Conservation (phyloP, 345 rosid genomes). For the Populus simonii region DNA sequence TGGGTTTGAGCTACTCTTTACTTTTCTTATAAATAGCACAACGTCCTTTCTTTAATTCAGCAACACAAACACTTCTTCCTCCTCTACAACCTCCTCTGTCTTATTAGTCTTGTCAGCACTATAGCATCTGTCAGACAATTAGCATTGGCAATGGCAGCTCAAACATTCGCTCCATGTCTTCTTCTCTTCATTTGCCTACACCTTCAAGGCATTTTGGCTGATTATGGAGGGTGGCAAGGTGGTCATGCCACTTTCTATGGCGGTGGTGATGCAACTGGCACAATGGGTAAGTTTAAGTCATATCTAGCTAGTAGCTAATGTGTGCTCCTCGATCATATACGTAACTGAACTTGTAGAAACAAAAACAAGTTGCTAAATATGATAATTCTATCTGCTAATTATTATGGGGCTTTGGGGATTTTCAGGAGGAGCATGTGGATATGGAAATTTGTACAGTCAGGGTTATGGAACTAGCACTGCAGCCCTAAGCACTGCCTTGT, state of each 20-base stretch:
- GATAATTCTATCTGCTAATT: too few species aligned
- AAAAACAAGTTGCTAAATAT: too few species aligned
- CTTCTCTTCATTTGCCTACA: constrained; percentile 12
- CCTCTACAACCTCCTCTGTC: not conserved
- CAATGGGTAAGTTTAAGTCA: constrained; percentile 31
- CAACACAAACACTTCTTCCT: not conserved
- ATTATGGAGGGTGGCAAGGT: constrained; percentile 39
- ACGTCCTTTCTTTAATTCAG: not conserved
- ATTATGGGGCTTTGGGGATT: not conserved
- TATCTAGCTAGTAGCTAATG: too few species aligned
- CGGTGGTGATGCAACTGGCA: constrained; percentile 47
- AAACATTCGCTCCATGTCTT: not conserved
- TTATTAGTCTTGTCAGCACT: not conserved
- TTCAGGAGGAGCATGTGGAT: constrained; percentile 28
- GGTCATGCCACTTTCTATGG: constrained; percentile 52
- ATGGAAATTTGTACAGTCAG: constrained; percentile 27
- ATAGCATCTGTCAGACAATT: not conserved
- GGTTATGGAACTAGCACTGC: constrained; percentile 29
- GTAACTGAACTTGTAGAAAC: too few species aligned
- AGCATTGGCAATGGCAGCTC: constrained; percentile 23
- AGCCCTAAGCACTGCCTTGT: constrained; percentile 26
- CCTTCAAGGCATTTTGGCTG: constrained; percentile 18
- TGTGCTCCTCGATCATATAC: too few species aligned
- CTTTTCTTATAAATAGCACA: constrained; percentile 25
- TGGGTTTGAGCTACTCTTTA: not conserved